phyloP scores from a whole-genome alignment of 2,329 filamentous ascomycete genomes.

The Aspergillus fischeri region DNA sequence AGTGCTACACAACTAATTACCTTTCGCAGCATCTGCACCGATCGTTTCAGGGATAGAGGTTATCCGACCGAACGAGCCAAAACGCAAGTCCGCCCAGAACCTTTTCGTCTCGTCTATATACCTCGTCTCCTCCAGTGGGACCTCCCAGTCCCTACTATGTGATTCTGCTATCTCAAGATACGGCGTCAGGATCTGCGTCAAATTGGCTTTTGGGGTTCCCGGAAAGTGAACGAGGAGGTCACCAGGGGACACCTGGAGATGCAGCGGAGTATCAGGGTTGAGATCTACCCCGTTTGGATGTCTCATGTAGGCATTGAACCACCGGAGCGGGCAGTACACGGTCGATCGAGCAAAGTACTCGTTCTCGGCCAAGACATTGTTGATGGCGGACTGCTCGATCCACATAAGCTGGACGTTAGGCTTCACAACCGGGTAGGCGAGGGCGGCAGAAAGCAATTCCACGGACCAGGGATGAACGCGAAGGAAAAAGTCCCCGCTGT shows the following conservation, averaged over 20 bases:
- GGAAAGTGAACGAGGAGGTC: conserved; percentile 17
- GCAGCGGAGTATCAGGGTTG: conserved; percentile 1
- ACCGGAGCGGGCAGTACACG: conserved; percentile 12
- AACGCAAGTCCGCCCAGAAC: conserved; percentile 9
- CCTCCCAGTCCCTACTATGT: conserved; percentile 11
- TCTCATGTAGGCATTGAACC: conserved; percentile 17
- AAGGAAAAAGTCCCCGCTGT: conserved; percentile 32
- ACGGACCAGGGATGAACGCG: conserved; percentile 34
- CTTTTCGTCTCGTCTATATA: conserved; percentile 6
- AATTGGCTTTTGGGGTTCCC: conserved; percentile 1
- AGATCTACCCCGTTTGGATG: neutral
- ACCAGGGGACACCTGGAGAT: conserved; percentile 10
- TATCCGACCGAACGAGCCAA: neutral
- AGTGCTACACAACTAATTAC: too few relatives aligned
- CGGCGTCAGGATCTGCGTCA: conserved; percentile 7
- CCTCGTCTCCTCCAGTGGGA: conserved; percentile 5
- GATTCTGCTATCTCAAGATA: conserved; percentile 12
- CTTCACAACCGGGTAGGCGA: conserved; percentile 21
- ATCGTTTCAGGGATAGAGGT: neutral
- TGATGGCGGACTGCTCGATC: conserved; percentile 14
- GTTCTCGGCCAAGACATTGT: conserved; percentile 9
- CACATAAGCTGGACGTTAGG: conserved; percentile 19
- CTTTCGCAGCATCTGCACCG: too few relatives aligned
- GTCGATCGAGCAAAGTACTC: conserved; percentile 12
- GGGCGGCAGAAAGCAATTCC: conserved; percentile 24